Evolutionary conservation across 2,329 filamentous ascomycete genomes (phyloP).

Genomic region (Ophiostoma quercus): DNA sequence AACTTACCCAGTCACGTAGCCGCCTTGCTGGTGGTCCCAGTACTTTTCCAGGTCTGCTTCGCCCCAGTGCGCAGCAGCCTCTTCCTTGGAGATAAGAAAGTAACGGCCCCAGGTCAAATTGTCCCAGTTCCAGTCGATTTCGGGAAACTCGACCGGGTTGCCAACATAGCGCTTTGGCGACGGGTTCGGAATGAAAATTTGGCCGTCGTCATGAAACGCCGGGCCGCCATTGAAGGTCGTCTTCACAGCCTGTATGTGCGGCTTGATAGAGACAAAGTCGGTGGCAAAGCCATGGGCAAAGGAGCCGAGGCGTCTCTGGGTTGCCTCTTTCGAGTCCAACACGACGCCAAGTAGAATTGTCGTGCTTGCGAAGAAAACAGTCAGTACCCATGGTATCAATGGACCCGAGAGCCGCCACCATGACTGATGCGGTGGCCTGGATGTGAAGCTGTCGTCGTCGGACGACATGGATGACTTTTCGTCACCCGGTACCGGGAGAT

Average conservation of each 20-base stretch:
- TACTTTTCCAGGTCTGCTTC: conserved; percentile 12
- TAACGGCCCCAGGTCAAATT: conserved; percentile 18
- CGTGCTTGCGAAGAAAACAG: background rate
- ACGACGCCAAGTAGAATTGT: background rate
- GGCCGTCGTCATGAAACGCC: conserved; percentile 14
- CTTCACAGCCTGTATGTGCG: background rate
- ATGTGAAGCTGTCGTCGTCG: background rate
- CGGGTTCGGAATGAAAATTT: conserved; percentile 19
- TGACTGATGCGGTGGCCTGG: background rate
- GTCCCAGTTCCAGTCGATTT: conserved; percentile 19
- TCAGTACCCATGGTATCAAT: background rate
- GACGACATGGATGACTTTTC: conserved; percentile 1
- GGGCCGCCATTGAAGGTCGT: conserved; percentile 8
- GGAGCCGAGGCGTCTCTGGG: background rate
- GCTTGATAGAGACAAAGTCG: conserved; percentile 3
- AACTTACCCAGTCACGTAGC: conserved; percentile 23
- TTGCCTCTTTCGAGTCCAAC: background rate
- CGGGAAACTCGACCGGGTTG: conserved; percentile 7
- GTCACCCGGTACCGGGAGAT: background rate
- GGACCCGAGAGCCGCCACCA: background rate
- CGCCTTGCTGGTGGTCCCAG: conserved; percentile 20
- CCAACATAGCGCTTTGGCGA: conserved; percentile 13
- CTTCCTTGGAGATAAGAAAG: conserved; percentile 16
- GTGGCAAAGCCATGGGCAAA: background rate
- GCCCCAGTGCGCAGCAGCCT: conserved; percentile 15